Conservation (phyloP, 169 alveolate species). For the Plasmodium berghei region DNA sequence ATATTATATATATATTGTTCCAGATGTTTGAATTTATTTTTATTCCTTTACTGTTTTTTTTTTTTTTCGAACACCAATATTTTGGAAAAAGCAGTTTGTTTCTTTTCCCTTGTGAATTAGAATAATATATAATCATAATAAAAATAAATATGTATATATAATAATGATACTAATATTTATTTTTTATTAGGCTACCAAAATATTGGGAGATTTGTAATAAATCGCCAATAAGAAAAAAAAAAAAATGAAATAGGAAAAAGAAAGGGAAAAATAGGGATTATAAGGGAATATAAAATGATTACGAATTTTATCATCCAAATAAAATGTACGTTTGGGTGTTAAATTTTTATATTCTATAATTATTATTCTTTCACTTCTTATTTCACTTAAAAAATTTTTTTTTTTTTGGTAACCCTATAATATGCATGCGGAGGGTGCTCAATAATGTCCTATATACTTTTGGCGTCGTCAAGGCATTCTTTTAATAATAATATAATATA, state of each 20-base stretch:
- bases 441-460: no score
- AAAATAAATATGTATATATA: background rate
- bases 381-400: no score
- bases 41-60: slow-evolving; percentile 25
- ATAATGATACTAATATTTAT: background rate
- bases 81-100: slow-evolving; percentile 52
- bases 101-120: slow-evolving; percentile 45
- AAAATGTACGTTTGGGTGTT: no score
- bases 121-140: slow-evolving; percentile 21
- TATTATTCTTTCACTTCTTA: no score
- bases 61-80: slow-evolving; percentile 78
- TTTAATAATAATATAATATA: no score
- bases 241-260: slow-evolving; percentile 49
- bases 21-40: background rate
- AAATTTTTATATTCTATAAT: no score
- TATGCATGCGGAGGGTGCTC: no score
- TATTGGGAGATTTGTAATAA: slow-evolving; percentile 76
- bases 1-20: background rate
- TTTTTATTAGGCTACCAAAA: slow-evolving; percentile 25
- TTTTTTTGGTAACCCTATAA: no score
- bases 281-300: background rate
- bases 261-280: background rate
- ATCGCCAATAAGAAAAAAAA: slow-evolving; percentile 70
- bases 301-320: background rate
- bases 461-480: no score